Base-by-base conservation (phyloP, 2,329 filamentous ascomycete genomes). In the Alternaria brassicicola region DNA sequence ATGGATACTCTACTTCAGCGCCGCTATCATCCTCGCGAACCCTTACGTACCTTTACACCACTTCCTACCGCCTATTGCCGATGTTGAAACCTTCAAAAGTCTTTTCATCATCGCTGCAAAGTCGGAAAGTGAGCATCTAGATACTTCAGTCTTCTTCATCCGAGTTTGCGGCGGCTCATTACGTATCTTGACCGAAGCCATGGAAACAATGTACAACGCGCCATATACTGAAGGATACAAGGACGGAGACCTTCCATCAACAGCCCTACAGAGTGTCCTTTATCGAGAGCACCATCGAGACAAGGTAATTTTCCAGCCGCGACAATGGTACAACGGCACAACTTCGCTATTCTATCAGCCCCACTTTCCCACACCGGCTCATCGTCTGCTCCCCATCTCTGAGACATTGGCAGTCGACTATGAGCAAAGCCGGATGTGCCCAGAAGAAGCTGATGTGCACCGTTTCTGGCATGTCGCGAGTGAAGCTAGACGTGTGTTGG, bases 261-360 rank as follows among this genome's bases (percentile, higher is more conserved):
- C 82, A 3, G 82, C 81, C 2, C 82, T 84, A 2, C 62, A 72
- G 19, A 81, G 79, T 0, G 71, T 70, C 15, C 49, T 68, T 5
- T 19, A n/a, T 21, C 19, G 13, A 3, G 39, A 46, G 1, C 19
- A 33, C n/a, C 36, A 61, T 23, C 39, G 45, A 15, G 31, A 59
- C 6, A 25, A 55, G 0, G 49, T 19, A 0, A 17, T 56, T 5
- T 62, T 42, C 3, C 48, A 59, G 28, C 45, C 48, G 1, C 4
- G 3, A 2, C 7, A 31, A 21, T 62, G 59, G 59, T 62, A 51
- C 3, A 46, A 62, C 17, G 6, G n/a, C 21, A 38, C 28, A 8
- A 12, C 7, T 3, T 45, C 51, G 2, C 7, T 54, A 1, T 54
- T 54, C 9, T 21, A 17, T n/a, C 33, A 54, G 6, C 51, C 51